A percentile compares a stretch with the other conserved stretches of the same genome.
phyloP scores from a whole-genome alignment of 2,329 filamentous ascomycete species.

The Ophiocordyceps camponoti-leonardi region DNA sequence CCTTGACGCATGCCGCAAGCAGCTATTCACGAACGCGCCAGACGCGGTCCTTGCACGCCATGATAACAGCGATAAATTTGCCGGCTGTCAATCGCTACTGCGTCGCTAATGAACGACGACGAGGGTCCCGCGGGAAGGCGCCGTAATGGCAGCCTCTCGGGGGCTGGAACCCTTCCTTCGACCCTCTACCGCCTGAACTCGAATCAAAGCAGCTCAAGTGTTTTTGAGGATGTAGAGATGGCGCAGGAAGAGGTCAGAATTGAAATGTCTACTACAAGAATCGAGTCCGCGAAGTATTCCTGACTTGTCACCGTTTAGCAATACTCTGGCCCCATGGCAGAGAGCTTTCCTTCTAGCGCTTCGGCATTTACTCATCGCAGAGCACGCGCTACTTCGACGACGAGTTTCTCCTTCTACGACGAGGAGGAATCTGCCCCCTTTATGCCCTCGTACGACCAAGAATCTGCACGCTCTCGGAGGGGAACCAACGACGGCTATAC shows the following conservation, averaged over 20 bases:
- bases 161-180: neutral
- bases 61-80: neutral
- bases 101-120: constrained; percentile 1
- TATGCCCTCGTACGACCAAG: constrained; percentile 8
- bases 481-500: constrained; percentile 9
- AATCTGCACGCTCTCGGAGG: constrained; percentile 13
- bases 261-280: neutral
- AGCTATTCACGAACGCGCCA: too few relatives aligned
- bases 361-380: constrained; percentile 84
- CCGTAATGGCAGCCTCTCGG: neutral
- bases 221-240: constrained; percentile 97
- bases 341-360: constrained; percentile 86
- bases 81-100: neutral
- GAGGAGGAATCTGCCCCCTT: constrained; percentile 37
- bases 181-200: constrained; percentile 43
- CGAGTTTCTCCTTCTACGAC: constrained; percentile 83
- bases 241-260: constrained; percentile 68
- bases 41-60: neutral
- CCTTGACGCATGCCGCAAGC: too few relatives aligned
- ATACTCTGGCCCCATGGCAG: constrained; percentile 82
- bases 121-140: neutral
- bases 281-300: neutral
- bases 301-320: constrained; percentile 29
- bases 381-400: constrained; percentile 61
- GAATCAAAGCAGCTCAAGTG: constrained; percentile 59